Percentiles rank a stretch among this genome's conserved stretches.
Evolutionary conservation across 2,329 filamentous ascomycete species (phyloP).

Genomic region (Lasiodiplodia hormozganensis): DNA sequence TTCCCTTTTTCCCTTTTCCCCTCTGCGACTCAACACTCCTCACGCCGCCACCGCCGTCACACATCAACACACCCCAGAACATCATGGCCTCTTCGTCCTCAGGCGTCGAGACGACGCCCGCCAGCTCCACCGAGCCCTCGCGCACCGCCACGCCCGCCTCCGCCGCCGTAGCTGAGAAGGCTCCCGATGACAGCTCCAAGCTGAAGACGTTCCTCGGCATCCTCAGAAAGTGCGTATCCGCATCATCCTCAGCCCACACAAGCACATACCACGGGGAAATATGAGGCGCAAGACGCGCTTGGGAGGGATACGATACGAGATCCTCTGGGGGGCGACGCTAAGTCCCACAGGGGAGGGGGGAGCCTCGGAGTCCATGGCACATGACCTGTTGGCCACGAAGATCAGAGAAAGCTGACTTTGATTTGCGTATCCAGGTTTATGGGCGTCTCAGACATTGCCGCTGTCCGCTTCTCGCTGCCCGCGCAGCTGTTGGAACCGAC

Average conservation of each 20-base stretch:
- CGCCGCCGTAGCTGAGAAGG: constrained; percentile 57
- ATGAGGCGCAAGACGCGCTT: not conserved
- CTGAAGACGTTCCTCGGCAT: constrained; percentile 88
- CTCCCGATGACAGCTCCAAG: constrained; percentile 82
- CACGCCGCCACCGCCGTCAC: constrained; percentile 10
- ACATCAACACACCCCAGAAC: constrained; percentile 1
- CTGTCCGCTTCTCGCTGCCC: constrained; percentile 93
- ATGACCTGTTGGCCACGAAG: not conserved
- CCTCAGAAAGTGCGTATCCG: constrained; percentile 74
- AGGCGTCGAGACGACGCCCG: constrained; percentile 36
- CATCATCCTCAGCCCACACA: not conserved
- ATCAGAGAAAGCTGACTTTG: not conserved
- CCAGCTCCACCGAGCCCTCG: constrained; percentile 45
- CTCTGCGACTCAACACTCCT: not conserved
- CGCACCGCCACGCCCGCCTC: constrained; percentile 44
- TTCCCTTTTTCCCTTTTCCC: constrained; percentile 25
- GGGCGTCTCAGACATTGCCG: constrained; percentile 92
- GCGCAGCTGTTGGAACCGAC: constrained; percentile 95
- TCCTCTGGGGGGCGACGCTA: not conserved
- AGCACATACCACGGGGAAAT: constrained; percentile 27
- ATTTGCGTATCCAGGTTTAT: constrained; percentile 72
- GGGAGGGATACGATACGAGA: constrained; percentile 9
- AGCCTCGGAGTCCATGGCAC: not conserved
- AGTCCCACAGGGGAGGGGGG: not conserved
- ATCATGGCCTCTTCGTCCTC: constrained; percentile 36